phyloP scores from a whole-genome alignment of 2,329 filamentous ascomycete genomes.

The Fusarium ambrosium region DNA sequence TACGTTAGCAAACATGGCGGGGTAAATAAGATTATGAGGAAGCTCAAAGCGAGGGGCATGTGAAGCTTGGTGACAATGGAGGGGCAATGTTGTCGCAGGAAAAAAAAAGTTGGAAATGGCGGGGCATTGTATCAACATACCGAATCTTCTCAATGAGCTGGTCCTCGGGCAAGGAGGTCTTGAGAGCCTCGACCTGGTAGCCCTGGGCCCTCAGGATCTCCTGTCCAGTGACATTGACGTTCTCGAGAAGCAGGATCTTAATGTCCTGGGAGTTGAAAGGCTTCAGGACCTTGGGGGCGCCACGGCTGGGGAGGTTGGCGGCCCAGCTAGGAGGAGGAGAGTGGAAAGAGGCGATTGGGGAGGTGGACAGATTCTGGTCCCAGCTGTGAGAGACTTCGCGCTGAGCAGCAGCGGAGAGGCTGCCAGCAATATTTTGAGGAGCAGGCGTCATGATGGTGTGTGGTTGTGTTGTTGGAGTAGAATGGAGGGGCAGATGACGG shows the following conservation, averaged over 20 bases:
- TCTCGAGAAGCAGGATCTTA: slow-evolving; percentile 95
- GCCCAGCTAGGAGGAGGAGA: slow-evolving; percentile 77
- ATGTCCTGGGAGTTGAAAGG: slow-evolving; percentile 96
- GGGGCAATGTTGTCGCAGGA: slow-evolving; percentile 31
- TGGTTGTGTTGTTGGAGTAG: slow-evolving; percentile 46
- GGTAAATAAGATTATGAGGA: slow-evolving; percentile 1
- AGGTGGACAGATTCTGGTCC: slow-evolving; percentile 75
- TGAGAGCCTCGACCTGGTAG: slow-evolving; percentile 94
- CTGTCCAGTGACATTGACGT: slow-evolving; percentile 91
- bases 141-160: slow-evolving; percentile 97
- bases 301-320: slow-evolving; percentile 56
- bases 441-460: slow-evolving; percentile 56
- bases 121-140: slow-evolving; percentile 62
- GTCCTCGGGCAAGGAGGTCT: slow-evolving; percentile 90
- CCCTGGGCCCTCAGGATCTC: slow-evolving; percentile 87
- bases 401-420: slow-evolving; percentile 52
- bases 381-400: slow-evolving; percentile 69
- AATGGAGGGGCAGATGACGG: slow-evolving; percentile 30
- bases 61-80: slow-evolving; percentile 19
- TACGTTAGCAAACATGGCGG: slow-evolving; percentile 34
- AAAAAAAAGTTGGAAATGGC: slow-evolving; percentile 29
- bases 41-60: slow-evolving; percentile 28
- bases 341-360: slow-evolving; percentile 80
- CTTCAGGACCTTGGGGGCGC: slow-evolving; percentile 81
- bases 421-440: slow-evolving; percentile 63